A percentile compares a stretch with the other conserved stretches of the same genome.
These are phyloP conservation scores for Nothophytophthora sp. DNA, from an alignment of 352 stramenopile species.

Conservation along the genomic window DNA sequence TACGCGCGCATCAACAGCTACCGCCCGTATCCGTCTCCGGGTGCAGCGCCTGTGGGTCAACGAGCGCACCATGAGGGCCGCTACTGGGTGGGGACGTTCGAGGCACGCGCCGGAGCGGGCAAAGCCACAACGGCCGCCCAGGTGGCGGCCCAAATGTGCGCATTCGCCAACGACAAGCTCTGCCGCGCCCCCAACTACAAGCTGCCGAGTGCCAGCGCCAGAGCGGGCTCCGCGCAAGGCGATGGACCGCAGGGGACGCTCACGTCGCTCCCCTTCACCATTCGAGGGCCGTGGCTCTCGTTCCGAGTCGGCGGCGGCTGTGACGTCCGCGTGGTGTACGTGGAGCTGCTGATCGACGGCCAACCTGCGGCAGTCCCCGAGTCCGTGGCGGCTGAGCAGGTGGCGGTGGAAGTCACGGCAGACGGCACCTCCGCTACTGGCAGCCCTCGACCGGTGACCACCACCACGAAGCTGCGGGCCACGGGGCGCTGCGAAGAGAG, in stretches of 20 bases:
- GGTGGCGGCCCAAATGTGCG: slow-evolving; percentile 42
- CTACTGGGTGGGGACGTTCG: slow-evolving; percentile 96
- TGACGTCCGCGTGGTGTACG: slow-evolving; percentile 89
- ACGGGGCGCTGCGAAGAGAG: slow-evolving; percentile 92
- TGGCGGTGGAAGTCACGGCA: slow-evolving; percentile 26
- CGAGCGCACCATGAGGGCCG: slow-evolving; percentile 72
- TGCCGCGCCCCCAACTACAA: slow-evolving; percentile 76
- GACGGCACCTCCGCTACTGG: slow-evolving; percentile 4
- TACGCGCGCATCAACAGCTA: slow-evolving; percentile 85
- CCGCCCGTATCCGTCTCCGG: slow-evolving; percentile 6
- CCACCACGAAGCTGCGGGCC: slow-evolving; percentile 66
- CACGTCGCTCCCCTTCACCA: slow-evolving; percentile 94
- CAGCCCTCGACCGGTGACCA: slow-evolving; percentile 14
- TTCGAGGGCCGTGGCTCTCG: slow-evolving; percentile 87
- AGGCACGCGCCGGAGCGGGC: slow-evolving; percentile 82
- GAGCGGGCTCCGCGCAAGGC: slow-evolving; percentile 82
- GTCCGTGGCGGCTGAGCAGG: slow-evolving; percentile 30
- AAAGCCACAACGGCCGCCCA: slow-evolving; percentile 43
- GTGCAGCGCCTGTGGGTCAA: slow-evolving; percentile 36
- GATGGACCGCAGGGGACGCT: slow-evolving; percentile 92
- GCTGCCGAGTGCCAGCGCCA: slow-evolving; percentile 54
- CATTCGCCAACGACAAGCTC: slow-evolving; percentile 73
- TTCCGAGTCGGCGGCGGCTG: slow-evolving; percentile 96
- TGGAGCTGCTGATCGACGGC: slow-evolving; percentile 95
- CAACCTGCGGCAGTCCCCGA: slow-evolving; percentile 30